Evolutionary conservation across 2,329 filamentous ascomycete genomes (phyloP).

Genomic region (Aurifilum marmelostoma): DNA sequence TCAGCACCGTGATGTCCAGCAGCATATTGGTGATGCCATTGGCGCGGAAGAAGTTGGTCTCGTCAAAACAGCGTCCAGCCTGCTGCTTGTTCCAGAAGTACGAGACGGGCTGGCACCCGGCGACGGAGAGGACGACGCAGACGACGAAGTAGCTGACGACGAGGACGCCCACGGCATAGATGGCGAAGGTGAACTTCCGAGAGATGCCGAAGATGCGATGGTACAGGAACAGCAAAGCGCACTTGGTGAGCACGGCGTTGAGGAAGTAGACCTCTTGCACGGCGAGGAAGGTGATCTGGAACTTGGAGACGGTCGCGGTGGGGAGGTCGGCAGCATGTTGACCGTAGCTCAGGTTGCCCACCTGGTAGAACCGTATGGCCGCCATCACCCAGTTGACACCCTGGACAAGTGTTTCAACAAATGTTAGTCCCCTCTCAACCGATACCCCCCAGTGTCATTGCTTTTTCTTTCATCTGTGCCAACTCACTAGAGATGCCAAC

Average conservation of each 20-base stretch:
- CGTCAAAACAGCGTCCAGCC: constrained; percentile 6
- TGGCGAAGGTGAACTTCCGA: background rate
- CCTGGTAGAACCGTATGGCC: constrained; percentile 14
- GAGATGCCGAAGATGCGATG: constrained; percentile 18
- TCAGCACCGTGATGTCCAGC: constrained; percentile 9
- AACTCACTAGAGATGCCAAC: constrained; percentile 13
- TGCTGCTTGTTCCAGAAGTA: constrained; percentile 16
- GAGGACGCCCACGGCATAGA: constrained; percentile 1
- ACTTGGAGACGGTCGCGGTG: background rate
- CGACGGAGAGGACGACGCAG: constrained; percentile 3
- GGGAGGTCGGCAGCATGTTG: constrained; percentile 10
- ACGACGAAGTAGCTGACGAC: constrained; percentile 15
- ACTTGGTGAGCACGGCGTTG: constrained; percentile 16
- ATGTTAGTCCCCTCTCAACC: too few species aligned
- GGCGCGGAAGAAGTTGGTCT: constrained; percentile 15
- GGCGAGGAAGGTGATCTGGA: constrained; percentile 17
- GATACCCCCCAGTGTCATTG: too few species aligned
- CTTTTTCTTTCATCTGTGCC: background rate
- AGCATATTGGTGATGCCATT: constrained; percentile 21
- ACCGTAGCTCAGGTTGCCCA: constrained; percentile 5
- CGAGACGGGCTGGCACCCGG: constrained; percentile 14
- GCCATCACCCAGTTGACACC: constrained; percentile 16
- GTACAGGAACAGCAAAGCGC: constrained; percentile 5
- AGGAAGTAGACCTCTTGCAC: constrained; percentile 15
- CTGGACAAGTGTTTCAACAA: background rate